Base-by-base conservation (phyloP, 108 stramenopile species). In the Nitzschia sp. region DNA sequence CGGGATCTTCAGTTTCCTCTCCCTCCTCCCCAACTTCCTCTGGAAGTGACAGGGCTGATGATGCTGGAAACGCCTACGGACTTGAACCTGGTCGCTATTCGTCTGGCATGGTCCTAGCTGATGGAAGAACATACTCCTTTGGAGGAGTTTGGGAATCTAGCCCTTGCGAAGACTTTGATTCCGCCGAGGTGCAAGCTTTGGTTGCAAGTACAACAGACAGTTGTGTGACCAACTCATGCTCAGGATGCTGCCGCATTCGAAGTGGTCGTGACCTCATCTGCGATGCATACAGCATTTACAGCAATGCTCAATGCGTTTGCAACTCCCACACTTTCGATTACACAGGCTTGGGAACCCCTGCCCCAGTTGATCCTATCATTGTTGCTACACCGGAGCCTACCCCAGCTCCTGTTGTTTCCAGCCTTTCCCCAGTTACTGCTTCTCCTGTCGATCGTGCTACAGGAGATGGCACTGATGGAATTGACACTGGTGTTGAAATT, bases 31-130 rank as follows among this genome's bases (percentile, higher is more conserved):
- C 29, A 1, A 34, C 29, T 34, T 3, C 29, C 29, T n/a, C n/a
- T n/a, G n/a, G n/a, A n/a, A 34, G 29, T 34, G 54, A 55, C 54
- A 55, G 25, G 21, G 21, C 54, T 55, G 54, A 20, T 7, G 54
- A 19, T 50, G n/a, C 19, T 50, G 48, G 19, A 50, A 19, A 50
- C 6, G 48, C 48, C 29, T 34, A 34, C 29, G 29, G 29, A 34
- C 29, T 48, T 6, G n/a, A 48, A 6, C 46, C 46, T 17, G 17
- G 46, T 48, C 46, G 46, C 2, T 17, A 15, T 17, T 48, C 46
- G 1, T 17, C n/a, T 2, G 46, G 46, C 1, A 17, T 48, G 46
- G 17, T 48, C 46, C 17, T 48, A 1, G 46, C 46, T 5, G 6
- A 48, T 48, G 46, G 46, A 48, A 17, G n/a, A 17, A 48, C 46